Conservation (phyloP, 331 rosid genomes). For the Rhamnella rubrinervis region DNA sequence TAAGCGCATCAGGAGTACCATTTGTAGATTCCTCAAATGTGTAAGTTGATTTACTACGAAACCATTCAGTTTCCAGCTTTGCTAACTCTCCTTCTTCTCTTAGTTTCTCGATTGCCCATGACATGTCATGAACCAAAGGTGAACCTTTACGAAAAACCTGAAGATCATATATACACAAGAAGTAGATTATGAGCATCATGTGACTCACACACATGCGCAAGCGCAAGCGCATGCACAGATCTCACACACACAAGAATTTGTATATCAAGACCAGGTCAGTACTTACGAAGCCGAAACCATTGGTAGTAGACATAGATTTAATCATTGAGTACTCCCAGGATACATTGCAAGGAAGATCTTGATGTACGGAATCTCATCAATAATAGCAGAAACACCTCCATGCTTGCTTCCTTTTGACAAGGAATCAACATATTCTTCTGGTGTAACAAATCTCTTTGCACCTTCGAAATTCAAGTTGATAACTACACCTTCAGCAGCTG, state of each 20-base stretch:
- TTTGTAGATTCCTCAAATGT: neutral
- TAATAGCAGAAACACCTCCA: conserved; percentile 25
- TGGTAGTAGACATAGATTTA: conserved; percentile 12
- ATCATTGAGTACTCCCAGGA: conserved; percentile 13
- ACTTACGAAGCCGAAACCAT: conserved; percentile 37
- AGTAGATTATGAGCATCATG: too few species aligned
- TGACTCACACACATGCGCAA: too few species aligned
- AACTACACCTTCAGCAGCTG: neutral
- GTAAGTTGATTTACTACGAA: neutral
- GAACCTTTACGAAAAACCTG: too few species aligned
- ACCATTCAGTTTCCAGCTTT: conserved; percentile 6
- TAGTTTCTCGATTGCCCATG: conserved; percentile 1
- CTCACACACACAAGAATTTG: too few species aligned
- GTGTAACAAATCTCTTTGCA: neutral
- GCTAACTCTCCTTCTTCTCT: conserved; percentile 19
- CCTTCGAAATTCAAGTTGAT: neutral
- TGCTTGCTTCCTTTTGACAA: conserved; percentile 18
- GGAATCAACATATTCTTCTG: conserved; percentile 5
- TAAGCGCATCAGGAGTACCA: neutral
- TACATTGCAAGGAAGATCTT: conserved; percentile 19
- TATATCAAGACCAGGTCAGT: neutral
- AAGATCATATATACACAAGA: too few species aligned
- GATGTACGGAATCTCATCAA: conserved; percentile 31
- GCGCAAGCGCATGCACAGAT: too few species aligned
- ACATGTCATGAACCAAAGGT: too few species aligned